Base-by-base conservation (phyloP, 306 rosid genomes). In the Carpinus viminea region DNA sequence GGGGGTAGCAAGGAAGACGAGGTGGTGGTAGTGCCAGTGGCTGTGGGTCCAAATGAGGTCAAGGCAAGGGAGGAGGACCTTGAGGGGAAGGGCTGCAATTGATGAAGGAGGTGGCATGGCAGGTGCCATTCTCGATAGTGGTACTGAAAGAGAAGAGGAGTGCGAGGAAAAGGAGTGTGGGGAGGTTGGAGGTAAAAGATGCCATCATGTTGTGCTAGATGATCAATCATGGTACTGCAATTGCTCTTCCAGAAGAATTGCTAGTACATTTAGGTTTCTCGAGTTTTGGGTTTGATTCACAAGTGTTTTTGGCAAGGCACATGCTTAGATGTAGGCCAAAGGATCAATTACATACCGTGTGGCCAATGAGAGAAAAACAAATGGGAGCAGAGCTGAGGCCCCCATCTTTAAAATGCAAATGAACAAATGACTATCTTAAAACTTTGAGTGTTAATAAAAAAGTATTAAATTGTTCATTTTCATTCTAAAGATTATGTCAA, bases 21-120 rank as follows among this genome's bases (percentile, higher is more conserved):
- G 83, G 28, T 43, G 78, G 18, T 78, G 81, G 24, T 61, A 64
- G 56, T 60, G 69, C 9, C 70, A 21, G 75, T 34, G 31, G 74
- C 21, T 52, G 47, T 31, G 59, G 64, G 36, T 21, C 8, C 79
- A 78, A 54, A 94, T 69, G 59, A 91, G 92, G 77, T 94, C 95
- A 68, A 94, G 89, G 50, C 89, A 94, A 16, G 95, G 89, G 75
- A 94, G 92, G 54, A 94, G 87, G 20, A 92, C 73, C n/a, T 79
- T 81, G 59, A 94, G 91, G 91, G 46, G 94, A 86, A 18, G 94
- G 95, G 79, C 90, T 95, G 18, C 90, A 90, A 76, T 92, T 96
- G 80, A 92, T 86, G 86, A 92, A 86, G 73, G 95, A 73, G 81
- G 96, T 92, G 76, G 91, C 87, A 79, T 83, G 78, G 57, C 74